These are phyloP conservation scores for Amauroascus verrucosus DNA, from an alignment of 2,329 filamentous ascomycete species.

Conservation along the genomic window DNA sequence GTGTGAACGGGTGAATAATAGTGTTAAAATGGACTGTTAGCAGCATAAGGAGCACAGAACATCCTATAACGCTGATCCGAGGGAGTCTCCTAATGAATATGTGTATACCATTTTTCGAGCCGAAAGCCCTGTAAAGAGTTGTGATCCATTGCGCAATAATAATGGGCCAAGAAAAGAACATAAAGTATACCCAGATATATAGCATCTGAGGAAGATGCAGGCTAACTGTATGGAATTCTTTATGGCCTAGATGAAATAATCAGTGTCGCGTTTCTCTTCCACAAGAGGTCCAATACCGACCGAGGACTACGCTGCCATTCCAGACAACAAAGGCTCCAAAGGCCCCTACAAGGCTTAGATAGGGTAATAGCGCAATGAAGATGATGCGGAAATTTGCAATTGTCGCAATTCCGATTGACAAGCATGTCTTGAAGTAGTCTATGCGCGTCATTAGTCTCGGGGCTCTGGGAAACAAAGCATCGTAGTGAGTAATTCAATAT, in stretches of 20 bases:
- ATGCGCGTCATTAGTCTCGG: not conserved
- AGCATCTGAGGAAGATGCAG: constrained; percentile 86
- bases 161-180: constrained; percentile 81
- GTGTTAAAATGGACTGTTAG: constrained; percentile 68
- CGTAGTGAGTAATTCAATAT: not conserved
- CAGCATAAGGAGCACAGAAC: constrained; percentile 36
- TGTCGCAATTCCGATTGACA: constrained; percentile 55
- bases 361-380: constrained; percentile 38
- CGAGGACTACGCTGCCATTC: constrained; percentile 88
- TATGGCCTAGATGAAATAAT: constrained; percentile 57
- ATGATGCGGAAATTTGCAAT: constrained; percentile 35
- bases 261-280: constrained; percentile 5
- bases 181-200: constrained; percentile 83
- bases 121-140: constrained; percentile 17
- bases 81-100: constrained; percentile 24
- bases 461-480: not conserved
- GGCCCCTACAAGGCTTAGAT: constrained; percentile 51
- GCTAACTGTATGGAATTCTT: constrained; percentile 84
- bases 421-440: constrained; percentile 42
- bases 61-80: constrained; percentile 27
- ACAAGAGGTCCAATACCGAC: constrained; percentile 36
- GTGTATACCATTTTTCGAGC: not conserved
- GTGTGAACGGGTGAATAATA: constrained; percentile 85
- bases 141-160: constrained; percentile 48
- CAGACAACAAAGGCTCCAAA: constrained; percentile 70